phyloP scores from a whole-genome alignment of 768 basidiomycete genomes.

The Paxillus ammoniavirescens region DNA sequence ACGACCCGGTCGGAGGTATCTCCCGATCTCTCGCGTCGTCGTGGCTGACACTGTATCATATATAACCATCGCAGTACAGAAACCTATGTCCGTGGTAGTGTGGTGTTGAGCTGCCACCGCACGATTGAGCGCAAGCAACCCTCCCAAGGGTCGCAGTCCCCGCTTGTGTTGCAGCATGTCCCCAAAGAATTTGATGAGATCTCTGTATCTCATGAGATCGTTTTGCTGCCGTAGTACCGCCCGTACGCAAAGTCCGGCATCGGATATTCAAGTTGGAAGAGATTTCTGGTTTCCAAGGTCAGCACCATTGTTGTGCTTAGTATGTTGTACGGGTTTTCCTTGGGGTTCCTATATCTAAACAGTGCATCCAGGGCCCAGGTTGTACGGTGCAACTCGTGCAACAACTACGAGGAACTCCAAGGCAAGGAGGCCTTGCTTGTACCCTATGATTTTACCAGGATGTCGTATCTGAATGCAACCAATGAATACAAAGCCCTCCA shows the following conservation, averaged over 20 bases:
- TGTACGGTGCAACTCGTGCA: conserved; percentile 53
- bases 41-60: conserved; percentile 30
- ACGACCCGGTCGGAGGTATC: too few species aligned
- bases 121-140: too few species aligned
- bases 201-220: conserved; percentile 32
- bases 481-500: conserved; percentile 42
- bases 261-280: conserved; percentile 59
- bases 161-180: conserved; percentile 45
- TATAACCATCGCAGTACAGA: too few species aligned
- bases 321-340: neutral
- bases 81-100: too few species aligned
- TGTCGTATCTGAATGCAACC: too few species aligned
- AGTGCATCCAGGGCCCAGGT: conserved; percentile 29
- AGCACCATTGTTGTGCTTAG: conserved; percentile 19
- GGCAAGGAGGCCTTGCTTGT: conserved; percentile 47
- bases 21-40: neutral
- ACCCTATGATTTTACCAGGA: conserved; percentile 2
- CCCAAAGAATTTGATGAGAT: conserved; percentile 35
- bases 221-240: conserved; percentile 16
- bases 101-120: too few species aligned
- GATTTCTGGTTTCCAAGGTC: conserved; percentile 39
- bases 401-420: conserved; percentile 36
- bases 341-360: neutral
- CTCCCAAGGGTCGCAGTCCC: too few species aligned
- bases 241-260: too few species aligned